phyloP scores from a whole-genome alignment of 805 yeast species.

The Hanseniaspora jakobsenii region DNA sequence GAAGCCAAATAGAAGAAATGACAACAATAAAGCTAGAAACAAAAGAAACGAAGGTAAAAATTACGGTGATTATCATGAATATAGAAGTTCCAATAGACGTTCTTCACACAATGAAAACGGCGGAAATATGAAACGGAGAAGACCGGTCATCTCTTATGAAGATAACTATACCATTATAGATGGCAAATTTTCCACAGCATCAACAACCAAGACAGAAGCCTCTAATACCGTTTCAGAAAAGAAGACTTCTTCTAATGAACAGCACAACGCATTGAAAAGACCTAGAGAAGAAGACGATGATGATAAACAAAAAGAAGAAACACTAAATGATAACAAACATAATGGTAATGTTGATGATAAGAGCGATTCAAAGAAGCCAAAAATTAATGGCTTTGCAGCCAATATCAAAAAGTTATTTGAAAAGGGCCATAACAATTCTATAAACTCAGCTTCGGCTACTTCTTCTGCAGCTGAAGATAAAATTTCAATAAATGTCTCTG shows the following conservation, averaged over 20 bases:
- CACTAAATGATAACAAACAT: slow-evolving; percentile 7
- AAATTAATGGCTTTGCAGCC: too few species aligned
- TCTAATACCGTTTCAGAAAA: neutral
- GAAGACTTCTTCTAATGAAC: slow-evolving; percentile 9
- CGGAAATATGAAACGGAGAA: too few species aligned
- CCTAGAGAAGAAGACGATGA: slow-evolving; percentile 18
- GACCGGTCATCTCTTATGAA: slow-evolving; percentile 11
- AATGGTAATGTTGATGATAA: neutral
- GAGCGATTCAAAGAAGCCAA: too few species aligned
- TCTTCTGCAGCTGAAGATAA: too few species aligned
- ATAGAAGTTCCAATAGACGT: neutral
- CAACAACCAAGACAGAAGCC: neutral
- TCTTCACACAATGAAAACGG: too few species aligned
- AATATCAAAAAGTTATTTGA: too few species aligned
- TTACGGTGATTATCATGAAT: neutral
- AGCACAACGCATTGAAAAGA: too few species aligned
- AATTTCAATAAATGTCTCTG: too few species aligned
- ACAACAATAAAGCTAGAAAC: neutral
- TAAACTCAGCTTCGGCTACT: too few species aligned
- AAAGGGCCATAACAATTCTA: too few species aligned
- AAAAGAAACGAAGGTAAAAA: neutral
- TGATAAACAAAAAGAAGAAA: neutral
- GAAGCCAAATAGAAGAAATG: neutral
- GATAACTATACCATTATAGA: slow-evolving; percentile 13
- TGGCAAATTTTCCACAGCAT: too few species aligned